phyloP scores from a whole-genome alignment of 2,329 filamentous ascomycete species.

The Pseudocercospora fuligena region DNA sequence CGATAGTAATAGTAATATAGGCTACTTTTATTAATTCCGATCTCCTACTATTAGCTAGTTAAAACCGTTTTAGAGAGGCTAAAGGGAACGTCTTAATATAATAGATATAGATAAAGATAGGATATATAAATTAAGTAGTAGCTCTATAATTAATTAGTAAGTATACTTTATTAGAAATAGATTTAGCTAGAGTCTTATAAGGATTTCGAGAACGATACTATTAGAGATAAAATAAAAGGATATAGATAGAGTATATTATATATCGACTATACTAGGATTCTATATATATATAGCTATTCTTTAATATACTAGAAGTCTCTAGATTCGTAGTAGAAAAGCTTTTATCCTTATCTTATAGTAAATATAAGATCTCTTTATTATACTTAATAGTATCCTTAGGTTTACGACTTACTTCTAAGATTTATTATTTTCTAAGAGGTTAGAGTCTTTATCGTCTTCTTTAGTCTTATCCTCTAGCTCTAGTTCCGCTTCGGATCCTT shows the following conservation, averaged over 20 bases:
- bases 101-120: background rate
- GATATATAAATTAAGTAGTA: background rate
- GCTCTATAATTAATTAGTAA: background rate
- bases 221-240: background rate
- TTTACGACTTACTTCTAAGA: background rate
- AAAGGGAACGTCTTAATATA: background rate
- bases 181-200: background rate
- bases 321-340: background rate
- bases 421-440: background rate
- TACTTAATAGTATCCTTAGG: background rate
- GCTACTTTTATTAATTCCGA: background rate
- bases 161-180: background rate
- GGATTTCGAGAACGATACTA: background rate
- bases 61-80: background rate
- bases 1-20: background rate
- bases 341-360: background rate
- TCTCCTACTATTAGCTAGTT: background rate
- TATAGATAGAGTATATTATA: background rate
- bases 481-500: background rate
- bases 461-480: background rate
- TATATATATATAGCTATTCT: background rate
- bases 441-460: background rate
- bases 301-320: background rate
- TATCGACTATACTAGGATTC: background rate
- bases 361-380: background rate